Percentiles rank a stretch among this genome's conserved stretches.
Evolutionary conservation across 352 stramenopile species (phyloP).

Genomic region (Phytopythium chamaehyphon): DNA sequence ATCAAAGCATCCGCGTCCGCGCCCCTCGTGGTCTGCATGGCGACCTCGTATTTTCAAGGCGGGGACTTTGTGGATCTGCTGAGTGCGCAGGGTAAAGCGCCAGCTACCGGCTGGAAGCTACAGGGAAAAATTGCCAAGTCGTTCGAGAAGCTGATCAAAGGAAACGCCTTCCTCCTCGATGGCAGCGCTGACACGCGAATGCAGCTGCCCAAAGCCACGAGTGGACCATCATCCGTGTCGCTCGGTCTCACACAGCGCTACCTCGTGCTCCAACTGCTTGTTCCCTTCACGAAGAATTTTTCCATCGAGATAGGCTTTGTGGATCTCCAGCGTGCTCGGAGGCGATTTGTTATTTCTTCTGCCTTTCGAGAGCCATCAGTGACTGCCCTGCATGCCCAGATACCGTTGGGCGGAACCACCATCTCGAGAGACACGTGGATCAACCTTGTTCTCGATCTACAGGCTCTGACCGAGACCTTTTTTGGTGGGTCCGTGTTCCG

Average conservation of each 20-base stretch:
- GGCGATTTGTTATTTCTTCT: slow-evolving; percentile 71
- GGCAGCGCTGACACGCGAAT: slow-evolving; percentile 76
- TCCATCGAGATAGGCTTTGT: slow-evolving; percentile 76
- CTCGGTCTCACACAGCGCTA: slow-evolving; percentile 75
- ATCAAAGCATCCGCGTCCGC: background rate
- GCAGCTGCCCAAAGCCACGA: slow-evolving; percentile 63
- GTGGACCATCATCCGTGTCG: slow-evolving; percentile 13
- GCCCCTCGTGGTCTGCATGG: slow-evolving; percentile 1
- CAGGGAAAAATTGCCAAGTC: slow-evolving; percentile 73
- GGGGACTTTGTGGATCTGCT: slow-evolving; percentile 81
- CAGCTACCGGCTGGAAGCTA: slow-evolving; percentile 62
- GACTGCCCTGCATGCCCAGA: slow-evolving; percentile 63
- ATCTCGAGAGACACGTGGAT: slow-evolving; percentile 72
- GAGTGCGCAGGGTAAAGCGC: slow-evolving; percentile 70
- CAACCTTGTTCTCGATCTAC: slow-evolving; percentile 74
- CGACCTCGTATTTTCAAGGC: slow-evolving; percentile 65
- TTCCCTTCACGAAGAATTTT: slow-evolving; percentile 65
- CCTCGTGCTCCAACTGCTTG: slow-evolving; percentile 56
- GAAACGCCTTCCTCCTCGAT: slow-evolving; percentile 75
- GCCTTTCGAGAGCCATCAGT: slow-evolving; percentile 67
- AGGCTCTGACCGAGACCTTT: slow-evolving; percentile 49
- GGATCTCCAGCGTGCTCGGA: slow-evolving; percentile 67
- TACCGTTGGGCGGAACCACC: slow-evolving; percentile 33
- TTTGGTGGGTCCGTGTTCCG: slow-evolving; percentile 55
- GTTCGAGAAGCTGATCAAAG: slow-evolving; percentile 80